Conservation (phyloP, 2,329 filamentous ascomycete genomes). For the Fusarium nygamai region DNA sequence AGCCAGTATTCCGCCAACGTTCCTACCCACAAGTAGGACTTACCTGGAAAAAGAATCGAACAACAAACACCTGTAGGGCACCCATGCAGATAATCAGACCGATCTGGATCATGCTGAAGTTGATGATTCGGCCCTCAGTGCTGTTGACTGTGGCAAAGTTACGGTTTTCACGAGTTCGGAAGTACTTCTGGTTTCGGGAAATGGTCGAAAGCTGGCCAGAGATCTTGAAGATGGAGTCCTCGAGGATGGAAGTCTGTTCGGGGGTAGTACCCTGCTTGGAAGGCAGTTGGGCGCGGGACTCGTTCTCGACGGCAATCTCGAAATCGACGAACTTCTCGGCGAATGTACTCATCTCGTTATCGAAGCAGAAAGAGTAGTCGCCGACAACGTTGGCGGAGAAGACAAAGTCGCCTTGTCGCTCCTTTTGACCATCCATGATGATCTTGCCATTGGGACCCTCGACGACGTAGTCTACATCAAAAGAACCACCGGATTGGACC, state of each 20-base stretch:
- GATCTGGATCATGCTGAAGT: slow-evolving; percentile 95
- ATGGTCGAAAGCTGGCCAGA: slow-evolving; percentile 94
- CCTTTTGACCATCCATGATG: slow-evolving; percentile 88
- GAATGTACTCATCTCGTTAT: slow-evolving; percentile 98
- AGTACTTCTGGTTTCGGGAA: slow-evolving; percentile 98
- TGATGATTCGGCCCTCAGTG: slow-evolving; percentile 95
- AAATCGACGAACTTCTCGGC: slow-evolving; percentile 98
- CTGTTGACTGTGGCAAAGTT: slow-evolving; percentile 98
- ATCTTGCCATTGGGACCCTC: slow-evolving; percentile 82
- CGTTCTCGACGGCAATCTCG: slow-evolving; percentile 96
- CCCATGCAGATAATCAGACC: slow-evolving; percentile 95
- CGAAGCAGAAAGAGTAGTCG: slow-evolving; percentile 98
- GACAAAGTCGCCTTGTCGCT: slow-evolving; percentile 95
- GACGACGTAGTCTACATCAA: slow-evolving; percentile 95
- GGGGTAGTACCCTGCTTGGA: slow-evolving; percentile 88
- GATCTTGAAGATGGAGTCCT: slow-evolving; percentile 95
- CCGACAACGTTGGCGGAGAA: slow-evolving; percentile 90
- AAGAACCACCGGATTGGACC: slow-evolving; percentile 98
- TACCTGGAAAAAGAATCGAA: slow-evolving; percentile 98
- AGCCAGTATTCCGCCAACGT: neutral
- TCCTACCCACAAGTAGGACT: neutral
- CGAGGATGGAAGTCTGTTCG: slow-evolving; percentile 87
- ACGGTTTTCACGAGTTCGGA: slow-evolving; percentile 97
- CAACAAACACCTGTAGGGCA: slow-evolving; percentile 94
- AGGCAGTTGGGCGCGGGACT: slow-evolving; percentile 81